Conservation (phyloP, 441 rosid genomes). For the Adansonia rubrostipa region DNA sequence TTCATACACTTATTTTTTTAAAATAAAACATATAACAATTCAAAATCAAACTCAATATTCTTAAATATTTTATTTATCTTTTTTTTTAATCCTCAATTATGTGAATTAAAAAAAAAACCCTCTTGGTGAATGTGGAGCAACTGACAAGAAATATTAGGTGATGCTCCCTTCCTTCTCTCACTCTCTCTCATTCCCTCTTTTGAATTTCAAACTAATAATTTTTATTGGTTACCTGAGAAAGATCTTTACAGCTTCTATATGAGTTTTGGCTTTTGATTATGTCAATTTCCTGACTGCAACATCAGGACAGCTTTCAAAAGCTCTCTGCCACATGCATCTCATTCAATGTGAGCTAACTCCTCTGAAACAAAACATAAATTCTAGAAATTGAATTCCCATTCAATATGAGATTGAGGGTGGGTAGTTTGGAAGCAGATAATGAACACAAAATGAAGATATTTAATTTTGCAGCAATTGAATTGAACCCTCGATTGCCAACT, state of each 20-base stretch:
- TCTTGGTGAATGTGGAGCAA: slow-evolving; percentile 19
- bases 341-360: slow-evolving; percentile 36
- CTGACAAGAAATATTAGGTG: slow-evolving; percentile 31
- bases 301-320: slow-evolving; percentile 40
- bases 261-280: slow-evolving; percentile 17
- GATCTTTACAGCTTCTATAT: slow-evolving; percentile 17
- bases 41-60: no score
- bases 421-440: slow-evolving; percentile 34
- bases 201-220: slow-evolving; percentile 26
- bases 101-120: not conserved
- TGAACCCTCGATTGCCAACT: slow-evolving; percentile 25
- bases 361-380: slow-evolving; percentile 24
- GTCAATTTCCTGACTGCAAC: slow-evolving; percentile 32
- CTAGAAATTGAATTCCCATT: slow-evolving; percentile 35
- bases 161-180: not conserved
- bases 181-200: not conserved
- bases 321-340: slow-evolving; percentile 47
- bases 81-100: no score
- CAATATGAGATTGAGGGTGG: slow-evolving; percentile 37
- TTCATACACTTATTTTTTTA: not conserved
- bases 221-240: slow-evolving; percentile 22
- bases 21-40: not conserved
- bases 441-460: slow-evolving; percentile 34
- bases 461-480: slow-evolving; percentile 31
- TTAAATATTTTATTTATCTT: no score